These are phyloP conservation scores for Neonectria magnoliae DNA, from an alignment of 2,329 filamentous ascomycete genomes.

Conservation along the genomic window DNA sequence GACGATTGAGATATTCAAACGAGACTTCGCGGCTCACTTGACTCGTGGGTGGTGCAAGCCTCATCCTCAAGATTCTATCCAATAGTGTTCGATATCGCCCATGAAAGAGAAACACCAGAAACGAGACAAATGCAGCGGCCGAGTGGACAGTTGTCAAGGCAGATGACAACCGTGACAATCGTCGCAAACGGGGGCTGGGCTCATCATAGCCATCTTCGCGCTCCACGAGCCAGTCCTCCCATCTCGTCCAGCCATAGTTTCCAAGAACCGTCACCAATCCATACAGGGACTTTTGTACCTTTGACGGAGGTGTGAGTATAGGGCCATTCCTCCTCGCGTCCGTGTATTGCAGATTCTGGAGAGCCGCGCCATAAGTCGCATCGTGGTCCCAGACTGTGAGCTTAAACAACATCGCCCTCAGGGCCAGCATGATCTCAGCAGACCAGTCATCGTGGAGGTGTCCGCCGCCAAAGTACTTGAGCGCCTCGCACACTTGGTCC, in stretches of 20 bases:
- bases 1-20: constrained; percentile 96
- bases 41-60: constrained; percentile 84
- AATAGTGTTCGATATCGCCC: constrained; percentile 91
- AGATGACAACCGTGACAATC: constrained; percentile 76
- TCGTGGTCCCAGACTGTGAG: constrained; percentile 96
- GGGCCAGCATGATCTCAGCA: constrained; percentile 80
- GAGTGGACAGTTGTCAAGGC: constrained; percentile 79
- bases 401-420: constrained; percentile 89
- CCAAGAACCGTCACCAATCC: constrained; percentile 88
- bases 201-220: constrained; percentile 80
- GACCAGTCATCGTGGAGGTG: constrained; percentile 87
- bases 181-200: constrained; percentile 59
- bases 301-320: constrained; percentile 76
- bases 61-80: constrained; percentile 84
- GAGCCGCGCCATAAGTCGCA: constrained; percentile 89
- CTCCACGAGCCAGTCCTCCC: constrained; percentile 86
- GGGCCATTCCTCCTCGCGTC: constrained; percentile 77
- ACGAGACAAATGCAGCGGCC: constrained; percentile 82
- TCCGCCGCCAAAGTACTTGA: constrained; percentile 84
- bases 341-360: constrained; percentile 91
- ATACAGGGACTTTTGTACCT: constrained; percentile 84
- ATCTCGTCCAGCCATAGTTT: constrained; percentile 89
- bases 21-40: constrained; percentile 92
- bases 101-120: constrained; percentile 90
- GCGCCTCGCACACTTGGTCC: constrained; percentile 84